These are phyloP conservation scores for Drechslerella coelobrocha DNA, from an alignment of 2,329 filamentous ascomycete species.

Conservation along the genomic window DNA sequence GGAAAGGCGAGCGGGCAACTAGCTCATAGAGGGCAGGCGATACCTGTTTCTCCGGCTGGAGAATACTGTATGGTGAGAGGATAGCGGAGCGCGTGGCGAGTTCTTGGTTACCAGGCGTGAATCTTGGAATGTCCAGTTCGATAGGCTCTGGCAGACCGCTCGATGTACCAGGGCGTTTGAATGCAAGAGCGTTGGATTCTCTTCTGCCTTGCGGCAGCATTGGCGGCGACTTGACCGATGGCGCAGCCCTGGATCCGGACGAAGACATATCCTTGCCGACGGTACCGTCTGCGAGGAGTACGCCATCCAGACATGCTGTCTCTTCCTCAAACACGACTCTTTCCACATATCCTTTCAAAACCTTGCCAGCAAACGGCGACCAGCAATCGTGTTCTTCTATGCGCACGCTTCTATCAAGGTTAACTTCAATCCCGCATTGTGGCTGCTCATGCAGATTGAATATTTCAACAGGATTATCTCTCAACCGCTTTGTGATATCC, in stretches of 20 bases:
- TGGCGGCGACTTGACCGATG: conserved; percentile 45
- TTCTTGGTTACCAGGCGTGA: conserved; percentile 53
- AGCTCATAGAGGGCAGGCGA: conserved; percentile 46
- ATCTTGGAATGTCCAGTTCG: conserved; percentile 57
- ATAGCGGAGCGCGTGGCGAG: conserved; percentile 17
- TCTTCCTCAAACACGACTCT: conserved; percentile 77
- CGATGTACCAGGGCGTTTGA: conserved; percentile 63
- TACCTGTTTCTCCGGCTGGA: conserved; percentile 47
- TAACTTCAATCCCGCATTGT: conserved; percentile 75
- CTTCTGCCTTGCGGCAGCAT: conserved; percentile 34
- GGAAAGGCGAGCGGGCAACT: conserved; percentile 82
- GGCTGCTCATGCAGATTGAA: conserved; percentile 82
- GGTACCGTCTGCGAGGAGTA: conserved; percentile 65
- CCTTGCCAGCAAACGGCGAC: conserved; percentile 76
- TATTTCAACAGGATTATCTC: conserved; percentile 80
- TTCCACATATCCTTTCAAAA: conserved; percentile 73
- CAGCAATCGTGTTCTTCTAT: conserved; percentile 64
- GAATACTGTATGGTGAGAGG: conserved; percentile 37
- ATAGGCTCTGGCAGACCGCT: conserved; percentile 58
- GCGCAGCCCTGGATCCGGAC: conserved; percentile 61
- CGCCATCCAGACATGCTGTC: conserved; percentile 77
- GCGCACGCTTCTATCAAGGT: conserved; percentile 73
- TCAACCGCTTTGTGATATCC: conserved; percentile 73
- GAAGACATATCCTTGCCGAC: conserved; percentile 78
- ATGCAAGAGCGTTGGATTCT: conserved; percentile 51